Percentiles rank a stretch among this genome's conserved stretches.
Evolutionary conservation across 148 eudicot species (phyloP).

Genomic region (Heliosperma pusillum): DNA sequence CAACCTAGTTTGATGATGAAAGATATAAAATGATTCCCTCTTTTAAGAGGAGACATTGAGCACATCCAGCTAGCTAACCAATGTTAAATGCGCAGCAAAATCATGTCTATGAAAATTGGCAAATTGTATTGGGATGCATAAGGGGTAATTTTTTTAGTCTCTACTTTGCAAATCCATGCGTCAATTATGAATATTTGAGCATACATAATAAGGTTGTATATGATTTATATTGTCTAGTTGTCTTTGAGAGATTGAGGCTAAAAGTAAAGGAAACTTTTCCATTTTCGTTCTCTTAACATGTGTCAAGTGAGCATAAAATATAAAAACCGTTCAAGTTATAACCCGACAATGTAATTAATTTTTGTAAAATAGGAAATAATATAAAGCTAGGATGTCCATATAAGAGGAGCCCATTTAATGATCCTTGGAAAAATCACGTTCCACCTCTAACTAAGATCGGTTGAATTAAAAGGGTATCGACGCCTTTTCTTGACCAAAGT

Average conservation of each 20-base stretch:
- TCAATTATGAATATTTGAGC: constrained; percentile 15
- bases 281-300: too few relatives aligned
- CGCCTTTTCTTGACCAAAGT: too few relatives aligned
- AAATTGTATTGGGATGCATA: background rate
- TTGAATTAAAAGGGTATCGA: too few relatives aligned
- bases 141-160: constrained; percentile 7
- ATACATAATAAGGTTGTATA: background rate
- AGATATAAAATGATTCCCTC: constrained; percentile 12
- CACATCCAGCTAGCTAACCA: background rate
- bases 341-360: background rate
- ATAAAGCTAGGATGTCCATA: background rate
- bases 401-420: background rate
- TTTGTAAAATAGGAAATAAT: background rate
- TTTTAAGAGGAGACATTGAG: background rate
- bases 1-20: constrained; percentile 12
- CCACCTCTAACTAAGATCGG: too few relatives aligned
- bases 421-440: background rate
- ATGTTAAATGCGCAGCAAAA: constrained; percentile 12
- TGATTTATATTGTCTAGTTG: background rate
- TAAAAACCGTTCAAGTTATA: too few relatives aligned
- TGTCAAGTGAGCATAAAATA: too few relatives aligned
- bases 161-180: constrained; percentile 21
- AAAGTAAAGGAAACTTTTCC: too few relatives aligned
- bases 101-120: background rate
- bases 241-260: background rate